Conservation (phyloP, 1,284 basidiomycete genomes). For the Cryptococcus neoformans region DNA sequence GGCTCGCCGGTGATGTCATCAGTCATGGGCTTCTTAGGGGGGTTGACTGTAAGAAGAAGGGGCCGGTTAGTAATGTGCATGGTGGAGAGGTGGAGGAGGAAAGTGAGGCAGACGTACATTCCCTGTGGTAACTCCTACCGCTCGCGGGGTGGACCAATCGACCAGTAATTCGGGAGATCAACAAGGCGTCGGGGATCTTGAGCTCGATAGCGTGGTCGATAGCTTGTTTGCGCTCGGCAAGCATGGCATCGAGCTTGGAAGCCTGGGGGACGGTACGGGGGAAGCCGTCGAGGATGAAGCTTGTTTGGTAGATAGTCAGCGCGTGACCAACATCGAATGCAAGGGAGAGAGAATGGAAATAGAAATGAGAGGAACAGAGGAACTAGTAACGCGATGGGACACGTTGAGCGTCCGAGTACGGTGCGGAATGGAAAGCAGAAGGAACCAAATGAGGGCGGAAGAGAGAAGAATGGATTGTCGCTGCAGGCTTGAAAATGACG, state of each 20-base stretch:
- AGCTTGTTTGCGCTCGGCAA: conserved; percentile 73
- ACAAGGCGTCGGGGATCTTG: conserved; percentile 87
- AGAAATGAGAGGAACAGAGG: background rate
- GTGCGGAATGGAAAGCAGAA: no score
- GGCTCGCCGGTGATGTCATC: conserved; percentile 97
- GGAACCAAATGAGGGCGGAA: no score
- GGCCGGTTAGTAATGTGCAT: background rate
- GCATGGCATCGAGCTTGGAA: conserved; percentile 93
- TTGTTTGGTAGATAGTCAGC: conserved; percentile 37
- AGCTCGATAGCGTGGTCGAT: conserved; percentile 91
- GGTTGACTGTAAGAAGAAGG: conserved; percentile 57
- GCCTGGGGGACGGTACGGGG: conserved; percentile 98
- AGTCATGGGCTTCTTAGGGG: conserved; percentile 89
- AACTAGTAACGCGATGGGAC: background rate
- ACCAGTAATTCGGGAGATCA: conserved; percentile 97
- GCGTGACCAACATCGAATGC: background rate
- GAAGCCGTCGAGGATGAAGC: conserved; percentile 98
- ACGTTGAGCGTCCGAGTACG: background rate
- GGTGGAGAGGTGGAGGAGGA: background rate
- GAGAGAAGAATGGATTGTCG: no score
- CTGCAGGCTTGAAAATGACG: no score
- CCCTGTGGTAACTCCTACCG: conserved; percentile 86
- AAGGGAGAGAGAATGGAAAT: background rate
- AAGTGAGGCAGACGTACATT: background rate
- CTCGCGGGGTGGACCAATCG: conserved; percentile 86